These are phyloP conservation scores for Saitozyma podzolica DNA, from an alignment of 768 basidiomycete species.

Conservation along the genomic window DNA sequence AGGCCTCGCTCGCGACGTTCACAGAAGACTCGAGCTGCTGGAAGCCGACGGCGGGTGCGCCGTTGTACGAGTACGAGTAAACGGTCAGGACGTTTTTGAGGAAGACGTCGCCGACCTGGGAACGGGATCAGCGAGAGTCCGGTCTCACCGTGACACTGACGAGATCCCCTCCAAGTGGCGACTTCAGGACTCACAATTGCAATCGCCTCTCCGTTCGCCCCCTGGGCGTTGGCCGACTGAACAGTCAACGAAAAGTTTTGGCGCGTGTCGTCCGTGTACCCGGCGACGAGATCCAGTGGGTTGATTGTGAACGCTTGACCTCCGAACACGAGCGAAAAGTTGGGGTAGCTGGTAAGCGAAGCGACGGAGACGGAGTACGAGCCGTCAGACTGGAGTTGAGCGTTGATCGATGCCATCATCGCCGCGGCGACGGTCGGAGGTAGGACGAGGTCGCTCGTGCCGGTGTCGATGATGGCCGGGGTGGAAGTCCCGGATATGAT, in stretches of 20 bases:
- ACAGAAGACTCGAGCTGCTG: slow-evolving; percentile 9
- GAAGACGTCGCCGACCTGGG: slow-evolving; percentile 14
- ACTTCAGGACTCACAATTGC: too few relatives aligned
- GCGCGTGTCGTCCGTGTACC: neutral
- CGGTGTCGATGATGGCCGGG: slow-evolving; percentile 14
- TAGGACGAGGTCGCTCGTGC: slow-evolving; percentile 10
- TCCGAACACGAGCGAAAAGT: slow-evolving; percentile 8
- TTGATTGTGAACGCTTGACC: slow-evolving; percentile 9
- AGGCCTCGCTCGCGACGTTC: too few relatives aligned
- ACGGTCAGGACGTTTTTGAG: slow-evolving; percentile 19
- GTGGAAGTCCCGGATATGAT: slow-evolving; percentile 3
- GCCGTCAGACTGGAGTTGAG: slow-evolving; percentile 8
- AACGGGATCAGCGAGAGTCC: neutral
- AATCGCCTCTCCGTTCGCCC: too few relatives aligned
- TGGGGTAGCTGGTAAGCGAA: neutral
- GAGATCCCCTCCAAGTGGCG: too few relatives aligned
- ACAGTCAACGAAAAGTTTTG: too few relatives aligned
- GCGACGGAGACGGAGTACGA: slow-evolving; percentile 9
- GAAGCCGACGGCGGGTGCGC: slow-evolving; percentile 13
- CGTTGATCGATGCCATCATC: slow-evolving; percentile 14
- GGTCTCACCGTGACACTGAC: too few relatives aligned
- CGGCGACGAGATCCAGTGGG: slow-evolving; percentile 12
- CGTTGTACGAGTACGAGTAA: slow-evolving; percentile 17
- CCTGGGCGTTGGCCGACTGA: too few relatives aligned
- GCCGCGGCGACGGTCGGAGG: slow-evolving; percentile 8